Base-by-base conservation (phyloP, 257 asterid species). In the Schizonepeta tenuifolia region DNA sequence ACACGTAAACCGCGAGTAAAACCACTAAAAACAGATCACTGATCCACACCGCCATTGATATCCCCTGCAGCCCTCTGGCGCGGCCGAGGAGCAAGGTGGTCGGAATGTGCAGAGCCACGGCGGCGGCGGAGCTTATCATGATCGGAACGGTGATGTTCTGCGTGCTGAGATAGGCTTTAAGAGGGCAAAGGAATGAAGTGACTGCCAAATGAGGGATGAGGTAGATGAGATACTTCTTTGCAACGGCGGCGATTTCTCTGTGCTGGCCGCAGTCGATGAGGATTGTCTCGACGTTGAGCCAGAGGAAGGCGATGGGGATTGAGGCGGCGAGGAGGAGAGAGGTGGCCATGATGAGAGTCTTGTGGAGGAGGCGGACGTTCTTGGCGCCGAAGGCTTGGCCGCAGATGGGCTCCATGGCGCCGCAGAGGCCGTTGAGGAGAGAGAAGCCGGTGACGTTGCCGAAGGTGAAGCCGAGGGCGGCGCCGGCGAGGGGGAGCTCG, bases 381-480 rank as follows among this genome's bases (percentile, higher is more conserved):
- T 80, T 86, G 64, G 96, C 96, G 1, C 99, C 99, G 38, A 78
- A 88, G 1, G 97, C 99, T 55, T 91, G 99, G 49, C 99, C 97
- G 72, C 97, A 89, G n/a, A 94, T 86, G 5, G 97, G 99, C 69
- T 88, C 97, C 95, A 94, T 87, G 22, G 96, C 97, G n/a, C 71
- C 87, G 63, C 83, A 80, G 9, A 94, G 89, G 0, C 97, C 97
- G 67, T 75, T 95, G 73, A 95, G 63, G 44, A 90, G 79, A 5
- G 99, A 86, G 36, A 86, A 92, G 0, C 97, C 98, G 0, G 95
- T 92, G 31, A 92, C 97, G 64, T 90, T 92, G 0, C 90, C 89
- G 15, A 92, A 83, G 63, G 97, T 90, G 86, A 90, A 77, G 1
- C 89, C 98, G 5, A 94, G 92, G 2, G 86, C 63, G 38, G 88